phyloP scores from a whole-genome alignment of 2,329 filamentous ascomycete genomes.

The Spiromastix sp. region DNA sequence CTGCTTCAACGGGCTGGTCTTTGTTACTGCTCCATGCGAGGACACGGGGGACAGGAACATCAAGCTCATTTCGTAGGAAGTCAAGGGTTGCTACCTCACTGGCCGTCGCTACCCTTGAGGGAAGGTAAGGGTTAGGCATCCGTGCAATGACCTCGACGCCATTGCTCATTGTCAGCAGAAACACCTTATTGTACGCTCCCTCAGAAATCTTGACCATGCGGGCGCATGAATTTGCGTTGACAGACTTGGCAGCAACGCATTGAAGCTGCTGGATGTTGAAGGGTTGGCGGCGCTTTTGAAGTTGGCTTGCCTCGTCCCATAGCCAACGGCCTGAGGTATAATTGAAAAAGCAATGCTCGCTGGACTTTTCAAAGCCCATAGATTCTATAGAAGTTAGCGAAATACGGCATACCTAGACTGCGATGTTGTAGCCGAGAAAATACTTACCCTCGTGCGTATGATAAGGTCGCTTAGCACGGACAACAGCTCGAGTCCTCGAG shows the following conservation, averaged over 20 bases:
- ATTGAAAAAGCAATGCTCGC: conserved; percentile 1
- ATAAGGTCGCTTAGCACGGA: too few relatives aligned
- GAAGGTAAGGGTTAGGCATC: conserved; percentile 10
- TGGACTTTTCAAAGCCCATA: conserved; percentile 5
- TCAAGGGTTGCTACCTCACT: conserved; percentile 29
- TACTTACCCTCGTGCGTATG: too few relatives aligned
- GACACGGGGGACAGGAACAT: conserved; percentile 11
- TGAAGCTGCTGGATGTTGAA: conserved; percentile 27
- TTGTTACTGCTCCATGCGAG: conserved; percentile 8
- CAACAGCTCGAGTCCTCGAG: too few relatives aligned
- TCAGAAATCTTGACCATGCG: conserved; percentile 22
- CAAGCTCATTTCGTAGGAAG: conserved; percentile 14
- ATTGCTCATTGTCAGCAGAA: conserved; percentile 17
- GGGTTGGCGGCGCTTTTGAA: conserved; percentile 6
- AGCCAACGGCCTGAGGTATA: not conserved
- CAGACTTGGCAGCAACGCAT: conserved; percentile 17
- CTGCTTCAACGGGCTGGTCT: conserved; percentile 17
- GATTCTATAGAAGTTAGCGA: not conserved
- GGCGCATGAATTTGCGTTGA: conserved; percentile 19
- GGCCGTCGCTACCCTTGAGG: conserved; percentile 15
- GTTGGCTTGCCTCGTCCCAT: not conserved
- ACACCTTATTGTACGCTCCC: conserved; percentile 20
- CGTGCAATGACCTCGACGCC: conserved; percentile 9
- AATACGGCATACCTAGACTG: too few relatives aligned
- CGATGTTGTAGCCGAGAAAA: too few relatives aligned